Conservation (phyloP, 2,329 filamentous ascomycete species). For the Zopfia rhizophila region DNA sequence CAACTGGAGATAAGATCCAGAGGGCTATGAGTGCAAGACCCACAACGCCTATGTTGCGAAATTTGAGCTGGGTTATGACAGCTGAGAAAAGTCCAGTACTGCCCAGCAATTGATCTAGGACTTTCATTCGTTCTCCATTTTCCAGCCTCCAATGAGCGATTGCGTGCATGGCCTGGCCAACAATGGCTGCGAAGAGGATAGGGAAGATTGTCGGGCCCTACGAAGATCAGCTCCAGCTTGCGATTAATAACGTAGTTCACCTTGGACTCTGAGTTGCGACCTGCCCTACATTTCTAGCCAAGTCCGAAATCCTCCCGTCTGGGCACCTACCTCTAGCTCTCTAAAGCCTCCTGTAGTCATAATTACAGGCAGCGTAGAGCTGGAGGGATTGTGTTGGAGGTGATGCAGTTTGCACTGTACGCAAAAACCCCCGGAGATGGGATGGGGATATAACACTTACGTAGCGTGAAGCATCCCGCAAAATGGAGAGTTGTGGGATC, state of each 20-base stretch:
- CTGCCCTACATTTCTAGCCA: no score
- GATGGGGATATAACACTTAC: slow-evolving; percentile 4
- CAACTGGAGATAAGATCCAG: slow-evolving; percentile 20
- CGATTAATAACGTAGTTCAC: no score
- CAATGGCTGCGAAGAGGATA: slow-evolving; percentile 24
- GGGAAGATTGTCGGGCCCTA: slow-evolving; percentile 24
- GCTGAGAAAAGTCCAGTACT: slow-evolving; percentile 20
- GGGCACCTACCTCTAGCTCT: no score
- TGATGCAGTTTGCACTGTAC: not conserved
- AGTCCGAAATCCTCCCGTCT: no score
- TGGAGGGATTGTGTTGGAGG: no score
- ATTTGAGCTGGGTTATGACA: slow-evolving; percentile 21
- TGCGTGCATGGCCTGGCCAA: slow-evolving; percentile 22
- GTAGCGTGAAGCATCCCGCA: slow-evolving; percentile 18
- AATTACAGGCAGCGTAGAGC: no score
- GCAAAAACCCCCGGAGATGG: not conserved
- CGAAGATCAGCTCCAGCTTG: not conserved
- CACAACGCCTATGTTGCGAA: slow-evolving; percentile 15
- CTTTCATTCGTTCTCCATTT: slow-evolving; percentile 20
- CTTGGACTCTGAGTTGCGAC: no score
- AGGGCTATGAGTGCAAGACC: slow-evolving; percentile 14
- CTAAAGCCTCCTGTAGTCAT: no score
- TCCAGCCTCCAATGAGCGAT: slow-evolving; percentile 25
- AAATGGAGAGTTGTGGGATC: slow-evolving; percentile 9
- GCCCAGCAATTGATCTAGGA: slow-evolving; percentile 25